Evolutionary conservation across 768 basidiomycete species (phyloP).

Genomic region (Rhizopogon vesiculosus): DNA sequence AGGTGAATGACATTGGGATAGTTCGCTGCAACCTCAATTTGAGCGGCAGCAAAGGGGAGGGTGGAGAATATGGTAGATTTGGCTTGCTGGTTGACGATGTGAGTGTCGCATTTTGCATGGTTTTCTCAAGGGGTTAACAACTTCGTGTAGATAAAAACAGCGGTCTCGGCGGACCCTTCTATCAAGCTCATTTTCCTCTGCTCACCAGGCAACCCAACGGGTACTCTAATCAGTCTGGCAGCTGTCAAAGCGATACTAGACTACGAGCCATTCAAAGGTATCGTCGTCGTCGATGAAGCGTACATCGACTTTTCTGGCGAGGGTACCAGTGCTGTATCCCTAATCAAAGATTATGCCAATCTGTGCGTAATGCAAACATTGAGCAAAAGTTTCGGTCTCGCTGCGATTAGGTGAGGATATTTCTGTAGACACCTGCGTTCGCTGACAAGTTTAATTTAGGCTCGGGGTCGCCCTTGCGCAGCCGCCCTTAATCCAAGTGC

Average conservation of each 20-base stretch:
- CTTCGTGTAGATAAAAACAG: constrained; percentile 56
- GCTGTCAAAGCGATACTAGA: constrained; percentile 69
- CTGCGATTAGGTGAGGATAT: constrained; percentile 77
- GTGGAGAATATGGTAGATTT: constrained; percentile 68
- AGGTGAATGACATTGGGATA: constrained; percentile 88
- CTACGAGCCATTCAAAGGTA: constrained; percentile 79
- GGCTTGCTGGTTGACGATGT: constrained; percentile 74
- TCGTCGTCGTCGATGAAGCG: constrained; percentile 94
- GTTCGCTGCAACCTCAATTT: constrained; percentile 73
- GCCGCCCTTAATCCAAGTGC: constrained; percentile 84
- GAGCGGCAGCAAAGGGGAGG: constrained; percentile 57
- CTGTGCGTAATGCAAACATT: constrained; percentile 94
- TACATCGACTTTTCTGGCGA: constrained; percentile 89
- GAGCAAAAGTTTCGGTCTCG: constrained; percentile 94
- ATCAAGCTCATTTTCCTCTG: constrained; percentile 94
- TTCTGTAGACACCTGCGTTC: background rate
- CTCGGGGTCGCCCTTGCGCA: constrained; percentile 89
- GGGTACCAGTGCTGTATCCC: constrained; percentile 55
- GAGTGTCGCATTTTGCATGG: constrained; percentile 18
- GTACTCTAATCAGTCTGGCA: constrained; percentile 73
- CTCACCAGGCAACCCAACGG: constrained; percentile 96
- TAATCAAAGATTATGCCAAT: constrained; percentile 82
- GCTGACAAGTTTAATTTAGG: constrained; percentile 33
- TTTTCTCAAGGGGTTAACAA: background rate
- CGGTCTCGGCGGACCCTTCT: constrained; percentile 60